phyloP scores from a whole-genome alignment of 2,329 filamentous ascomycete genomes.

The Cytospora paraplurivora region DNA sequence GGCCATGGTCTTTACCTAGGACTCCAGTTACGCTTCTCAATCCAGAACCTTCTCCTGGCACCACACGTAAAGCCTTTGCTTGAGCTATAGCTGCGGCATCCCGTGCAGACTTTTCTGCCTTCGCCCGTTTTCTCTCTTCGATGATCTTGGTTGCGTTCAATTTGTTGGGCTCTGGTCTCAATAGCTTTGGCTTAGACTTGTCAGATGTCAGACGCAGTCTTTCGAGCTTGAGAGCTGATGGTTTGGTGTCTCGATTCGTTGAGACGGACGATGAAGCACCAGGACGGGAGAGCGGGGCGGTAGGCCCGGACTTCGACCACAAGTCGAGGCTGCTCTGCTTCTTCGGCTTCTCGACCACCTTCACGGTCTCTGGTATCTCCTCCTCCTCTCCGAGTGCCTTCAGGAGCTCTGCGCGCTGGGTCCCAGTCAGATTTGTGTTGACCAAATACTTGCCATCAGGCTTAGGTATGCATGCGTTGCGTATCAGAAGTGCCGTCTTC shows the following conservation, averaged over 20 bases:
- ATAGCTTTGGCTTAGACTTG: slow-evolving; percentile 41
- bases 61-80: slow-evolving; percentile 61
- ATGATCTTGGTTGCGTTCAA: slow-evolving; percentile 58
- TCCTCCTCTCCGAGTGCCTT: slow-evolving; percentile 63
- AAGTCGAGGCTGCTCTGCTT: slow-evolving; percentile 63
- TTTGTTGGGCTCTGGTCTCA: slow-evolving; percentile 39
- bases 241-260: slow-evolving; percentile 16
- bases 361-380: slow-evolving; percentile 53
- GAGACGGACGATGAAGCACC: slow-evolving; percentile 33
- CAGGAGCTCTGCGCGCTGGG: slow-evolving; percentile 82
- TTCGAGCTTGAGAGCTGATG: slow-evolving; percentile 27
- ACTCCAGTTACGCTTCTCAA: slow-evolving; percentile 69
- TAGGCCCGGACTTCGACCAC: slow-evolving; percentile 57
- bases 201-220: slow-evolving; percentile 34
- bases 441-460: slow-evolving; percentile 58
- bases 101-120: slow-evolving; percentile 72
- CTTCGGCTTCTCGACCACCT: slow-evolving; percentile 51
- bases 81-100: slow-evolving; percentile 72
- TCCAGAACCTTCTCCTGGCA: slow-evolving; percentile 73
- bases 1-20: slow-evolving; percentile 75
- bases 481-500: slow-evolving; percentile 61
- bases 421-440: slow-evolving; percentile 77
- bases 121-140: slow-evolving; percentile 72
- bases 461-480: slow-evolving; percentile 66
- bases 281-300: slow-evolving; percentile 32